Percentiles rank a stretch among this genome's conserved stretches.
These are phyloP conservation scores for Aureobasidium pullulans DNA, from an alignment of 2,329 filamentous ascomycete species.

Conservation along the genomic window DNA sequence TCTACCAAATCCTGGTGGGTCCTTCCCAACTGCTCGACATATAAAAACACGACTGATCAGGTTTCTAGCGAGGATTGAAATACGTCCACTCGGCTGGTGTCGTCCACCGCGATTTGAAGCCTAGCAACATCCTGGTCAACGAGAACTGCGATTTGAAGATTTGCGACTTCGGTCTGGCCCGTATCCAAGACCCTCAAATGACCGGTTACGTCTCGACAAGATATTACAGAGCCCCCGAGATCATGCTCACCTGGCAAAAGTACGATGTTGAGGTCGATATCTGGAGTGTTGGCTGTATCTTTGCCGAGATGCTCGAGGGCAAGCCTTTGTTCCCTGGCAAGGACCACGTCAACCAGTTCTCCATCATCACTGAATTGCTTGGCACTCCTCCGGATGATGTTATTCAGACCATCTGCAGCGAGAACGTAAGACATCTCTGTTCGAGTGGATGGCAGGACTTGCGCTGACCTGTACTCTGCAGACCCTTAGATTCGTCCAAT, in stretches of 20 bases:
- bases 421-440: slow-evolving; percentile 58
- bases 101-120: slow-evolving; percentile 94
- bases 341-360: slow-evolving; percentile 99
- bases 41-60: neutral
- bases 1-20: slow-evolving; percentile 95
- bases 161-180: slow-evolving; percentile 94
- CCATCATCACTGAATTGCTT: slow-evolving; percentile 95
- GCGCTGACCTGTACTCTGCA: slow-evolving; percentile 31
- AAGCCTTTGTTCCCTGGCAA: slow-evolving; percentile 98
- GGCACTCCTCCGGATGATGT: slow-evolving; percentile 97
- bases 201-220: slow-evolving; percentile 97
- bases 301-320: slow-evolving; percentile 97
- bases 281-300: slow-evolving; percentile 98
- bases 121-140: slow-evolving; percentile 98
- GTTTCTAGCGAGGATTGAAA: slow-evolving; percentile 80
- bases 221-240: slow-evolving; percentile 98
- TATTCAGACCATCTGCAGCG: slow-evolving; percentile 95
- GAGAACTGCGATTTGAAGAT: slow-evolving; percentile 99
- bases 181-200: slow-evolving; percentile 99
- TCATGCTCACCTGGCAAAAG: slow-evolving; percentile 99
- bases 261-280: slow-evolving; percentile 99
- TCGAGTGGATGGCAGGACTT: neutral
- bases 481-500: slow-evolving; percentile 96
- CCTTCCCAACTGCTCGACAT: neutral
- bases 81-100: slow-evolving; percentile 98